Base-by-base conservation (phyloP, 306 rosid species). In the Boehmeria nivea region DNA sequence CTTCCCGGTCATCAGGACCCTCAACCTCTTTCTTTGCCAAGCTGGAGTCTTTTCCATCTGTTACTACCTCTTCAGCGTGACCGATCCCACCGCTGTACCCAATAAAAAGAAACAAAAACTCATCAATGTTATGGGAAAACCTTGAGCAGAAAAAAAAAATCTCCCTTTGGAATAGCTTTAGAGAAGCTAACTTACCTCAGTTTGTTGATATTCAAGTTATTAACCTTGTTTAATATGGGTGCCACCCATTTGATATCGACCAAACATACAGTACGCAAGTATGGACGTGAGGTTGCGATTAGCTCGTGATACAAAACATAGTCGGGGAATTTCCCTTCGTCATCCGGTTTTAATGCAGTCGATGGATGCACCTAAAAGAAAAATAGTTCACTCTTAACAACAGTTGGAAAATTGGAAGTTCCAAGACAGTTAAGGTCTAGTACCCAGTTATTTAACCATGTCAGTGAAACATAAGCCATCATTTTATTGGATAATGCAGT, bases 261-360 rank as follows among this genome's bases (percentile, higher is more conserved):
- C 18, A 87, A 66, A 50, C 96, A 91, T 27, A 84, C 86, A 65
- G 83, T 81, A 51, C 95, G 81, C 87, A 91, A 83, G 80, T 21
- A 84, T 17, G 99, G 96, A 12, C 93, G 83, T 23, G 93, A 68
- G 9, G 99, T 83, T 36, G 99, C 86, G 68, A 87, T 83, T 36
- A 91, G 94, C 65, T 84, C 99, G 59, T 91, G 96, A 72, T 76
- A 91, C 63, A 87, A 84, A 49, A 91, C 83, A 58, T 83, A 91
- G 66, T 91, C 95, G 9, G 98, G 89, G 43, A 87, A 79, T 71
- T 84, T 87, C 52, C 98, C 96, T 6, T 80, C 72, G 0, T 87
- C 93, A 60, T 91, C 93, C 38, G 86, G 31, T 57, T 54, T 84
- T 62, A 87, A 55, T 34, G 71, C 74, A 17, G 89, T 74, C 48